phyloP scores from a whole-genome alignment of 2,329 filamentous ascomycete species.

The Neoscytalidium dimidiatum region DNA sequence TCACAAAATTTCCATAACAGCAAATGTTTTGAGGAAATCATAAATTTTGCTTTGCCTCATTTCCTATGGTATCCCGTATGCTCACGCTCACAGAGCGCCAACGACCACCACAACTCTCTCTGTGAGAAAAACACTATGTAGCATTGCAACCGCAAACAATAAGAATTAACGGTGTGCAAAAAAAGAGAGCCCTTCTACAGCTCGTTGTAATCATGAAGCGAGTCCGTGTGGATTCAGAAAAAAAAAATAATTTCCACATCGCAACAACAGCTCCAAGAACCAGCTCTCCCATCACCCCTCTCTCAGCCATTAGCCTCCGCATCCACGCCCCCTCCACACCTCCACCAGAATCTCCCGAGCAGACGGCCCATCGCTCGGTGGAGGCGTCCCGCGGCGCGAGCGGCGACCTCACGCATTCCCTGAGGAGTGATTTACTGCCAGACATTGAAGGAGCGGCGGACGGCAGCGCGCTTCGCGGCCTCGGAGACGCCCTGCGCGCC shows the following conservation, averaged over 20 bases:
- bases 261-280: not conserved
- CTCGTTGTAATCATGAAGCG: not conserved
- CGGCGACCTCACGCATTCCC: not conserved
- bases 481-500: not conserved
- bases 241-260: not conserved
- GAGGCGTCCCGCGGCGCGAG: not conserved
- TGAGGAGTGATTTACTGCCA: not conserved
- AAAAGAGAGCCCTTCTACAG: not conserved
- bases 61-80: not conserved
- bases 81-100: constrained; percentile 1
- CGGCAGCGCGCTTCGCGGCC: not conserved
- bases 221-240: not conserved
- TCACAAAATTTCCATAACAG: not conserved
- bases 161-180: not conserved
- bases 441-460: not conserved
- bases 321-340: not conserved
- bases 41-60: not conserved
- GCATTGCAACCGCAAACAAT: not conserved
- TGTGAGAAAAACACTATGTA: not conserved
- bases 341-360: not conserved
- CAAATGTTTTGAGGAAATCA: not conserved
- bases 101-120: not conserved
- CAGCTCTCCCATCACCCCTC: not conserved
- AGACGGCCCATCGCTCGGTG: not conserved
- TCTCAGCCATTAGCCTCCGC: not conserved